Evolutionary conservation across 495 filamentous ascomycete genomes (phyloP).

Genomic region (Tuber microsphaerosporum): DNA sequence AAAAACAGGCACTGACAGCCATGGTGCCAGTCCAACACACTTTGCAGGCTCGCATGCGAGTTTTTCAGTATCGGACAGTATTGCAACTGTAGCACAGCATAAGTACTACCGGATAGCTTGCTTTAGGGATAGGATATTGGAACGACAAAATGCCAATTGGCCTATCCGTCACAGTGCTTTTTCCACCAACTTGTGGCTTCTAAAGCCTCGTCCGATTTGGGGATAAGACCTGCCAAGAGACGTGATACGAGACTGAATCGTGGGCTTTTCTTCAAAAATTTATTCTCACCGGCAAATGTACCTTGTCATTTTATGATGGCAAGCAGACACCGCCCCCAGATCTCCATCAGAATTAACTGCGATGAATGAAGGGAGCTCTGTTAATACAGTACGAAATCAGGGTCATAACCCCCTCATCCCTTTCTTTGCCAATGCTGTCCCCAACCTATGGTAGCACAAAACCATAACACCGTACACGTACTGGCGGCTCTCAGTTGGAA

Average conservation of each 20-base stretch:
- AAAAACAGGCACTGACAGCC: not conserved
- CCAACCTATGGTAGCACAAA: not conserved
- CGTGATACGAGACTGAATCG: not conserved
- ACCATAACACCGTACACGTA: not conserved
- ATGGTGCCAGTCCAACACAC: not conserved
- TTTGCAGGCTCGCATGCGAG: not conserved
- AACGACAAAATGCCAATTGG: not conserved
- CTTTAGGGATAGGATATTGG: not conserved
- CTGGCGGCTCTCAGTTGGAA: not conserved
- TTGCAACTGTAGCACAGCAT: not conserved
- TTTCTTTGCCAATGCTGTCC: not conserved
- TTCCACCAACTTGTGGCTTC: not conserved
- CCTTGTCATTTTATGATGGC: too few relatives aligned
- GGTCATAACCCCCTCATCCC: too few relatives aligned
- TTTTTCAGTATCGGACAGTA: not conserved
- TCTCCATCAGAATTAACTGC: not conserved
- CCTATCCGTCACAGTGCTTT: not conserved
- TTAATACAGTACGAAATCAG: not conserved
- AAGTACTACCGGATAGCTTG: not conserved
- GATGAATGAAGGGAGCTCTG: too few relatives aligned
- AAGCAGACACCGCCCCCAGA: not conserved
- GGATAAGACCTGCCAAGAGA: not conserved
- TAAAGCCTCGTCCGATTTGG: not conserved
- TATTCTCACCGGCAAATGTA: not conserved
- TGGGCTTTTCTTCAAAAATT: not conserved